A percentile compares a stretch with the other conserved stretches of the same genome.
Conservation (phyloP, 2,329 filamentous ascomycete species). For the Stagonosporopsis vannaccii region DNA sequence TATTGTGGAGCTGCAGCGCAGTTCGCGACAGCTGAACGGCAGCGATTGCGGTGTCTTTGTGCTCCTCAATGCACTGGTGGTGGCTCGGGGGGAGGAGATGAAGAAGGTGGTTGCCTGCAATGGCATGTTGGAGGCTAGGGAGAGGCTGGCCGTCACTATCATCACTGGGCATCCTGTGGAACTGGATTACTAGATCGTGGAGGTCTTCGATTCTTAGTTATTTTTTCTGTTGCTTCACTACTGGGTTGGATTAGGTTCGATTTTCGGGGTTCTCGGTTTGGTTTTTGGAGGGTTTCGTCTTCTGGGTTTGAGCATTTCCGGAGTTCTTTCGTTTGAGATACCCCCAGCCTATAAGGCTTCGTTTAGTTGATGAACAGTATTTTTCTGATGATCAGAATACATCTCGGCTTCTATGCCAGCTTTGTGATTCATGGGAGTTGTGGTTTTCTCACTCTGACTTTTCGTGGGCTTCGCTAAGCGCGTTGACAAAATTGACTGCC, state of each 20-base stretch:
- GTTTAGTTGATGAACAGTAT: not conserved
- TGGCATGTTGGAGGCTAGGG: constrained; percentile 67
- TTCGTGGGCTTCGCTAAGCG: not conserved
- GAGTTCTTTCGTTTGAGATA: constrained; percentile 13
- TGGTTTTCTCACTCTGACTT: not conserved
- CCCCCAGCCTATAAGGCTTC: constrained; percentile 7
- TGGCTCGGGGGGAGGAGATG: constrained; percentile 51
- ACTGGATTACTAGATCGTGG: constrained; percentile 27
- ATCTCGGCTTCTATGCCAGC: not conserved
- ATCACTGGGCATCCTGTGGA: constrained; percentile 60
- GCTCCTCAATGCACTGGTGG: constrained; percentile 74
- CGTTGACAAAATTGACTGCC: not conserved
- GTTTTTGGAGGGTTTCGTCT: not conserved
- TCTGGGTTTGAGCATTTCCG: constrained; percentile 9
- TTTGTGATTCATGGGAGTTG: not conserved
- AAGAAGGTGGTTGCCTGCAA: constrained; percentile 55
- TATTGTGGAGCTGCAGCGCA: constrained; percentile 56
- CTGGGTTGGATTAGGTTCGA: not conserved
- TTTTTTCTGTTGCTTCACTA: constrained; percentile 1
- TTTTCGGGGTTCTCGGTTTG: not conserved
- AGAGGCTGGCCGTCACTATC: constrained; percentile 69
- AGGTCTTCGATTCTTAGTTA: not conserved
- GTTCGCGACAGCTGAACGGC: constrained; percentile 67
- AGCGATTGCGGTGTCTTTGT: constrained; percentile 82
- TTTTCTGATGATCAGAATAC: not conserved